Conservation (phyloP, 2,329 filamentous ascomycete species). For the Ophiocordyceps camponoti-rufipedis region DNA sequence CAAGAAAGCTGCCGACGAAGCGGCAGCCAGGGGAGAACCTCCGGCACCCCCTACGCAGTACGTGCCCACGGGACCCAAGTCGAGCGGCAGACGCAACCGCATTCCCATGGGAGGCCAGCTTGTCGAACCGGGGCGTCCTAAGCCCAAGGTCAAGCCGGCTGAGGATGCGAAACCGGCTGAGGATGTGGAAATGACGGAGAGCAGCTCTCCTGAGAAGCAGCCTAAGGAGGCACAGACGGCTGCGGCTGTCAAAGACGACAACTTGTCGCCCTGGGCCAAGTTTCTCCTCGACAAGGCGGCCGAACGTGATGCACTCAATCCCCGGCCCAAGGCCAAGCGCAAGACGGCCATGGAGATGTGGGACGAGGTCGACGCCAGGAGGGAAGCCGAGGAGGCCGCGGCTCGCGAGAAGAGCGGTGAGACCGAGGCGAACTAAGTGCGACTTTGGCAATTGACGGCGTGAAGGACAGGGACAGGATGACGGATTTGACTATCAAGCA, state of each 20-base stretch:
- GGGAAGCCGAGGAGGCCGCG: neutral
- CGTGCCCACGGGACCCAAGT: neutral
- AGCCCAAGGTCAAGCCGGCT: neutral
- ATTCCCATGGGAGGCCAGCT: neutral
- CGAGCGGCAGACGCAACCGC: neutral
- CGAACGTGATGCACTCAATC: slow-evolving; percentile 6
- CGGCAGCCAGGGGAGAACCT: neutral
- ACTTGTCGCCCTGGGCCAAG: neutral
- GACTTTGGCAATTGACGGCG: neutral
- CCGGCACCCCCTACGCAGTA: too few species aligned
- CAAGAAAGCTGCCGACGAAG: too few species aligned
- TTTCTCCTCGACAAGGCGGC: slow-evolving; percentile 4
- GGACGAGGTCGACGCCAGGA: slow-evolving; percentile 2
- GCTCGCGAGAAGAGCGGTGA: neutral
- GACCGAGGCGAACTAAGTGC: neutral
- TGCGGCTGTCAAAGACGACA: neutral
- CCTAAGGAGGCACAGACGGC: neutral
- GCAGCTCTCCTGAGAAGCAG: neutral
- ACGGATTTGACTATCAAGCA: neutral
- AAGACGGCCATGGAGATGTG: slow-evolving; percentile 11
- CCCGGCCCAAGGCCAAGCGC: slow-evolving; percentile 1
- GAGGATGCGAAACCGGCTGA: neutral
- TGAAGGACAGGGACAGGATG: neutral
- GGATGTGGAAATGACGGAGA: neutral
- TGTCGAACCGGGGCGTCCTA: neutral